Conservation (phyloP, 192 early-diverging fungal genomes). For the Borealophlyctis nickersoniae region DNA sequence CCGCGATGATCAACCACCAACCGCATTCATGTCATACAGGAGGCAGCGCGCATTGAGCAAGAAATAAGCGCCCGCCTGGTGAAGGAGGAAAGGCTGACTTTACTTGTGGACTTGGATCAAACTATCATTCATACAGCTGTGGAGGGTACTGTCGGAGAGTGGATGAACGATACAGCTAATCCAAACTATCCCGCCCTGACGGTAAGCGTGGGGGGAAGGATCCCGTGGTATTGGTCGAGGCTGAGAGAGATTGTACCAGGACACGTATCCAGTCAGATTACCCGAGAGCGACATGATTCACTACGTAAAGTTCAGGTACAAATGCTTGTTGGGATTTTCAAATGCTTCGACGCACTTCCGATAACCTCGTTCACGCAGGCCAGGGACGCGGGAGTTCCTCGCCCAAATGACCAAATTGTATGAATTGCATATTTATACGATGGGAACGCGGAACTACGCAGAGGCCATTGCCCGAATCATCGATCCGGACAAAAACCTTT, state of each 20-base stretch:
- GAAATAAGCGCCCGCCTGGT: slow-evolving; percentile 64
- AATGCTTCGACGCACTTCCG: not conserved
- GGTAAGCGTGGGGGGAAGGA: too few species aligned
- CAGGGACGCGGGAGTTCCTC: slow-evolving; percentile 78
- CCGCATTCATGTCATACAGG: slow-evolving; percentile 34
- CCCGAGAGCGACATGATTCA: slow-evolving; percentile 65
- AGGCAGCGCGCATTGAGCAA: slow-evolving; percentile 70
- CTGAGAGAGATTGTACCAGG: slow-evolving; percentile 32
- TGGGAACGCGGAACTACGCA: slow-evolving; percentile 94
- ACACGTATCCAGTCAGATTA: slow-evolving; percentile 75
- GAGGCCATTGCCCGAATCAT: slow-evolving; percentile 79
- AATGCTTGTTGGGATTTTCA: not conserved
- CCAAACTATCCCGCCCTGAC: slow-evolving; percentile 45
- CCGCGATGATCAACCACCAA: not conserved
- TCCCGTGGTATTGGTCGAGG: not conserved
- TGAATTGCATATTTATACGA: slow-evolving; percentile 98
- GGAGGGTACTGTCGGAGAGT: slow-evolving; percentile 70
- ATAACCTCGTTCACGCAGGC: slow-evolving; percentile 40
- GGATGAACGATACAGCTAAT: slow-evolving; percentile 65
- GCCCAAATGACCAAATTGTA: slow-evolving; percentile 63
- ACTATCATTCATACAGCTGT: slow-evolving; percentile 94
- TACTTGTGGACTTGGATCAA: slow-evolving; percentile 97
- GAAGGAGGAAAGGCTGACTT: slow-evolving; percentile 67
- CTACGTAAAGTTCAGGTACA: slow-evolving; percentile 79
- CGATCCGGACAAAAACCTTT: slow-evolving; percentile 76